Base-by-base conservation (phyloP, 2,329 filamentous ascomycete species). In the Penicillium sp. region DNA sequence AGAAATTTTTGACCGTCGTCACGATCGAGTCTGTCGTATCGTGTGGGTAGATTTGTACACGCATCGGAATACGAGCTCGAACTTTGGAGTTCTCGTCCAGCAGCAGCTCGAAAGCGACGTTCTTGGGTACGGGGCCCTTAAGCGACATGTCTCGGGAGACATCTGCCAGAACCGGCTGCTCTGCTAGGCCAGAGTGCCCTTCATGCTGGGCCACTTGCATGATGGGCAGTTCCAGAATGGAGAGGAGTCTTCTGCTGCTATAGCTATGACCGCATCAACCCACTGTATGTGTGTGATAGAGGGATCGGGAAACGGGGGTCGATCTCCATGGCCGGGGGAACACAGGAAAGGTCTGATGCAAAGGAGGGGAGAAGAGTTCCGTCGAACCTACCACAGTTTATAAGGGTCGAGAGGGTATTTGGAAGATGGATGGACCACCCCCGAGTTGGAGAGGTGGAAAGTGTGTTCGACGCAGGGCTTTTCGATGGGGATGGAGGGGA, bases 1-100 rank as follows among this genome's bases (percentile, higher is more conserved):
- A 97, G 72, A 97, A 97, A 74, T 96, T 97, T 78, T 95, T 97
- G 61, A 97, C 91, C 1, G 93, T 97, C 10, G 89, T 93, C 50
- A 97, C 87, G 70, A 98, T 98, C 23, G 90, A 96, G 63, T 97
- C 91, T 15, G 91, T 97, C 36, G 87, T 90, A 73, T 98, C 93
- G 68, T 97, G 90, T 32, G 87, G 87, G 60, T 85, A 95, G 55
- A 98, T 96, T 60, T 94, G 86, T 30, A 84, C 80, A 51, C 79
- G 72, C 76, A 84, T 81, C 9, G 80, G 80, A 36, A 83, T 76
- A 45, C 80, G 74, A 54, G 79, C 80, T 60, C 75, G 71, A 46
- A 75, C 71, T 53, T 78, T 76, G 46, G 76, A 76, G 45, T 73
- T 71, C 51, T 79, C 74, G 43, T 78, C 75, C 29, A 80, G 70